Percentiles rank a stretch among this genome's conserved stretches.
Evolutionary conservation across 257 asterid genomes (phyloP).

Genomic region (Nicotiana knightiana): DNA sequence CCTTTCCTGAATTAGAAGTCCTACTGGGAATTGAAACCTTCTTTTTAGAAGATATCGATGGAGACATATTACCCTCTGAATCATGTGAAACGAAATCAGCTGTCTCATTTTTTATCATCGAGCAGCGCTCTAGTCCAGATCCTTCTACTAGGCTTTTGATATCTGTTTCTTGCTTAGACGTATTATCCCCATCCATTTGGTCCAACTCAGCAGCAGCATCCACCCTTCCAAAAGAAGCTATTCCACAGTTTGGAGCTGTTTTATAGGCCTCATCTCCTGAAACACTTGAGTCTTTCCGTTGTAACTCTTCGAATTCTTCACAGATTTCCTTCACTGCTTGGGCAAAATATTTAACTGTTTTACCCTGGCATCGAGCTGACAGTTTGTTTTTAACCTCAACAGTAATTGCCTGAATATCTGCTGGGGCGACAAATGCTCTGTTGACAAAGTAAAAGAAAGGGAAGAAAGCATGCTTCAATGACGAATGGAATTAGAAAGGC

Average conservation of each 20-base stretch:
- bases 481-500: not conserved
- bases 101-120: slow-evolving; percentile 33
- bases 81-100: slow-evolving; percentile 25
- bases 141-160: slow-evolving; percentile 29
- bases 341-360: slow-evolving; percentile 53
- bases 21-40: slow-evolving; percentile 25
- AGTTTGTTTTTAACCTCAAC: slow-evolving; percentile 55
- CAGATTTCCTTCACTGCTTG: slow-evolving; percentile 79
- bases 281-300: slow-evolving; percentile 36
- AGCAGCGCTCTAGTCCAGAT: slow-evolving; percentile 43
- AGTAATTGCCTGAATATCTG: slow-evolving; percentile 74
- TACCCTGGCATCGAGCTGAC: slow-evolving; percentile 62
- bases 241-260: slow-evolving; percentile 31
- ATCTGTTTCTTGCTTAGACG: slow-evolving; percentile 26
- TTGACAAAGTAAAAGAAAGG: slow-evolving; percentile 19
- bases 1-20: slow-evolving; percentile 24
- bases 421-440: slow-evolving; percentile 94
- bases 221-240: slow-evolving; percentile 31
- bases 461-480: not conserved
- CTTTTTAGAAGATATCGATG: slow-evolving; percentile 26
- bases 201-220: slow-evolving; percentile 34
- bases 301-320: slow-evolving; percentile 63
- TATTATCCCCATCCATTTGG: slow-evolving; percentile 26
- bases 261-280: slow-evolving; percentile 36
- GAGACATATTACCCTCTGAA: slow-evolving; percentile 26